phyloP scores from a whole-genome alignment of 768 basidiomycete species.

The Omphalotus guepiniiformis region DNA sequence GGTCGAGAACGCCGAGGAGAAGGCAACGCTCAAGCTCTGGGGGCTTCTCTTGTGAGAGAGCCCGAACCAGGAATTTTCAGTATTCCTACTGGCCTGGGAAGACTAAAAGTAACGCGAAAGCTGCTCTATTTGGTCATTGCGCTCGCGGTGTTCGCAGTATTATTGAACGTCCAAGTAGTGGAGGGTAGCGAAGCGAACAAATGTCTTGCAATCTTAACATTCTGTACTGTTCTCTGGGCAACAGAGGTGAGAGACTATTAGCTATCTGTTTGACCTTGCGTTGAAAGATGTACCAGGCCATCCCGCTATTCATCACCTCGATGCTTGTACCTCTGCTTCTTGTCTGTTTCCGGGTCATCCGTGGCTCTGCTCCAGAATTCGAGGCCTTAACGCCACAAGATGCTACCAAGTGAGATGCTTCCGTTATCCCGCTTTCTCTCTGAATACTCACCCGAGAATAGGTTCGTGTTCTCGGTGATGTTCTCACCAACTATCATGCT shows the following conservation, averaged over 20 bases:
- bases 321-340: constrained; percentile 84
- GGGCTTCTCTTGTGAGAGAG: constrained; percentile 43
- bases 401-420: constrained; percentile 70
- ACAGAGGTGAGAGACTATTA: constrained; percentile 63
- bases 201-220: constrained; percentile 84
- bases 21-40: constrained; percentile 29
- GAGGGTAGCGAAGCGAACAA: constrained; percentile 72
- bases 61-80: constrained; percentile 44
- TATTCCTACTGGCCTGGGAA: constrained; percentile 64
- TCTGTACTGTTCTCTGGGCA: constrained; percentile 94
- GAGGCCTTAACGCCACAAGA: constrained; percentile 35
- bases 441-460: constrained; percentile 25
- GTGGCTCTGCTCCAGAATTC: constrained; percentile 41
- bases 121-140: constrained; percentile 57
- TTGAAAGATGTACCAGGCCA: constrained; percentile 53
- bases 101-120: constrained; percentile 60
- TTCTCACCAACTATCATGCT: constrained; percentile 99
- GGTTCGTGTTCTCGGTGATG: constrained; percentile 92
- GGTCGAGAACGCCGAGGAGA: constrained; percentile 73
- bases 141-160: constrained; percentile 46
- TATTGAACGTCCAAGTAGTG: constrained; percentile 60
- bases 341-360: constrained; percentile 78
- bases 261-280: background rate
- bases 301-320: constrained; percentile 97
- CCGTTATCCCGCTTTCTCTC: background rate